Evolutionary conservation across 1,139 yeast species (phyloP).

Genomic region (Zygoascus meyerae): DNA sequence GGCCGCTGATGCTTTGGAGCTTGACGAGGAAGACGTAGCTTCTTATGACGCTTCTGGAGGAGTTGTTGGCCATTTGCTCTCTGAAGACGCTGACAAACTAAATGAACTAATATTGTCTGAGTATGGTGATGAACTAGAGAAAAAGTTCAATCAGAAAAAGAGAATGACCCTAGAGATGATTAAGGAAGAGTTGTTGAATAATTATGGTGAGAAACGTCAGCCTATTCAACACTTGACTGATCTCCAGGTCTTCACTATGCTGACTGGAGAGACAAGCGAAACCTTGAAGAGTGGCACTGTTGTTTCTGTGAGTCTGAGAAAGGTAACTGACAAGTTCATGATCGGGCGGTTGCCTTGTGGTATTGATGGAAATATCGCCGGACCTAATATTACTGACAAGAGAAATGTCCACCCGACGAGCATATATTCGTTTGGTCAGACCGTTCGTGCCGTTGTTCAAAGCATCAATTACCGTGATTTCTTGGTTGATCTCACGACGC

Average conservation of each 20-base stretch:
- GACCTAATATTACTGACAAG: conserved; percentile 59
- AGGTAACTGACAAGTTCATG: conserved; percentile 44
- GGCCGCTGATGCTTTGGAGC: conserved; percentile 96
- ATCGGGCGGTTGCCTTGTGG: conserved; percentile 70
- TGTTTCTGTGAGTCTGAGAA: conserved; percentile 67
- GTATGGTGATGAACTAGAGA: conserved; percentile 87
- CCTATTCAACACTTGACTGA: conserved; percentile 62
- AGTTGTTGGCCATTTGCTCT: conserved; percentile 72
- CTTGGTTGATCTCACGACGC: conserved; percentile 65
- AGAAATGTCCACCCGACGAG: conserved; percentile 42
- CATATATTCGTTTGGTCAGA: conserved; percentile 62
- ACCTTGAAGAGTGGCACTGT: conserved; percentile 66
- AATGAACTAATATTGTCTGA: conserved; percentile 86
- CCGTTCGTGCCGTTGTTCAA: conserved; percentile 75
- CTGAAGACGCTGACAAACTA: conserved; percentile 78
- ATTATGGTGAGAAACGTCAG: conserved; percentile 78
- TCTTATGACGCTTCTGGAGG: conserved; percentile 76
- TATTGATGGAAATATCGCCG: conserved; percentile 63
- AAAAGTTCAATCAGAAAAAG: conserved; percentile 68
- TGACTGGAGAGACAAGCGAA: conserved; percentile 79
- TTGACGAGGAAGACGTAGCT: conserved; percentile 89
- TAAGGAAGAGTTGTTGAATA: conserved; percentile 79
- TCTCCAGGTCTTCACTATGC: conserved; percentile 74
- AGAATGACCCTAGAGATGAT: conserved; percentile 81
- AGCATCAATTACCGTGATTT: conserved; percentile 67